Base-by-base conservation (phyloP, 495 filamentous ascomycete species). In the Aspergillus sclerotioniger region DNA sequence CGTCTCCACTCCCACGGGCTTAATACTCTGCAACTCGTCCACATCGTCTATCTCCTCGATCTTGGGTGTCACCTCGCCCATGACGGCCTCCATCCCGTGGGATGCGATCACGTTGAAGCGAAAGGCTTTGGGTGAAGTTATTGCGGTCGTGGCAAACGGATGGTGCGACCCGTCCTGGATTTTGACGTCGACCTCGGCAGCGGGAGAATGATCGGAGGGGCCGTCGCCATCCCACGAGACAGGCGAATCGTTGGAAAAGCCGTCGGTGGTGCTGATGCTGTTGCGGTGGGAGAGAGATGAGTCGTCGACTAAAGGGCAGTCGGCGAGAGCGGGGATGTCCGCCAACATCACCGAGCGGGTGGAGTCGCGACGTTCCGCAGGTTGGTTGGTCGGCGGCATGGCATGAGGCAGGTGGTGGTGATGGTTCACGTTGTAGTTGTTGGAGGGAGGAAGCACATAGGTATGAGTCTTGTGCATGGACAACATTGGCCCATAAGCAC, bases 41-140 rank as follows among this genome's bases (percentile, higher is more conserved):
- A 52, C 61, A 39, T 74, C 75, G n/a, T 77, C 75, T 56, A 77
- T 20, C 64, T 78, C 75, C 54, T 79, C 76, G 49, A 79, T 63
- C 60, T 79, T 79, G 47, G 75, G 76, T 15, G 59, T 59, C 15
- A 71, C 63, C 28, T 63, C 66, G 19, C 51, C 61, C 58, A 69
- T 65, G 12, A 53, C 54, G 39, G 46, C 10, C 35, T 68, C 65
- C 6, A 65, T 55, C 9, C 67, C 51, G 31, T 56, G 68, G 9
- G 62, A 54, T 8, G 60, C 47, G 37, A 60, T 8, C 15, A 62
- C 41, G 29, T 64, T 64, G 37, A 69, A 66, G 19, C 45, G 53
- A n/a, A 66, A 61, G 25, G 69, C 54, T 32, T 56, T 63, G n/a
- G 54, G 50, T 35, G 67, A 62, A 19, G 20, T 31, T 16, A 62